Percentiles rank a stretch among this genome's conserved stretches.
Conservation (phyloP, 2,329 filamentous ascomycete genomes). For the Fonsecaea multimorphosa region DNA sequence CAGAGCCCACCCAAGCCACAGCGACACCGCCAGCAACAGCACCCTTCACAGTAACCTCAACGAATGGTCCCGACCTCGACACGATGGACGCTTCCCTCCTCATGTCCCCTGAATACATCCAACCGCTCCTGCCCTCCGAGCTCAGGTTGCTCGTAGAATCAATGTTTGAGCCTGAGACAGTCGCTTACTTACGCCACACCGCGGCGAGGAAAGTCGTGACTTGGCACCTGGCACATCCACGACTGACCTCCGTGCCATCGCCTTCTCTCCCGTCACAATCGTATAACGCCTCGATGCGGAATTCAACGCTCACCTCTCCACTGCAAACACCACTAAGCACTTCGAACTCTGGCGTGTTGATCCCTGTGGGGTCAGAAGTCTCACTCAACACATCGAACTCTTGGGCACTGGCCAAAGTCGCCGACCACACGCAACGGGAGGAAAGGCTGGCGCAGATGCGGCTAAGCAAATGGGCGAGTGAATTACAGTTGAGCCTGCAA, state of each 20-base stretch:
- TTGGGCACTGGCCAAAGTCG: slow-evolving; percentile 67
- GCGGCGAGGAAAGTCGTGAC: slow-evolving; percentile 80
- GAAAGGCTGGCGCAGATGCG: slow-evolving; percentile 70
- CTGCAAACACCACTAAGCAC: slow-evolving; percentile 35
- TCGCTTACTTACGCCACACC: slow-evolving; percentile 80
- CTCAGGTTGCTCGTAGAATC: slow-evolving; percentile 71
- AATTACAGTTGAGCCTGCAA: slow-evolving; percentile 76
- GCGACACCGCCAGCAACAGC: slow-evolving; percentile 36
- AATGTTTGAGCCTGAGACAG: slow-evolving; percentile 77
- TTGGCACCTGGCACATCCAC: slow-evolving; percentile 62
- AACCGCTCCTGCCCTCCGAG: slow-evolving; percentile 79
- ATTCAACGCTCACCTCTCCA: slow-evolving; percentile 41
- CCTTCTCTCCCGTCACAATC: slow-evolving; percentile 29
- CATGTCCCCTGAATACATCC: slow-evolving; percentile 89
- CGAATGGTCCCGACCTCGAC: slow-evolving; percentile 72
- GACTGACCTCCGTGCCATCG: slow-evolving; percentile 40
- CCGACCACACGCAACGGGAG: slow-evolving; percentile 65
- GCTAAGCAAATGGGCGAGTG: slow-evolving; percentile 80
- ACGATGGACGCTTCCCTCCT: slow-evolving; percentile 90
- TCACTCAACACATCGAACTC: slow-evolving; percentile 48
- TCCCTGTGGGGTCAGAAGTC: slow-evolving; percentile 40
- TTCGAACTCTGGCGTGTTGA: slow-evolving; percentile 41
- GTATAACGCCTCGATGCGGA: slow-evolving; percentile 32
- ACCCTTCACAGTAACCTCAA: slow-evolving; percentile 80
- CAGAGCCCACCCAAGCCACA: slow-evolving; percentile 1